These are phyloP conservation scores for Usnea hakonensis DNA, from an alignment of 495 filamentous ascomycete species.

Conservation along the genomic window DNA sequence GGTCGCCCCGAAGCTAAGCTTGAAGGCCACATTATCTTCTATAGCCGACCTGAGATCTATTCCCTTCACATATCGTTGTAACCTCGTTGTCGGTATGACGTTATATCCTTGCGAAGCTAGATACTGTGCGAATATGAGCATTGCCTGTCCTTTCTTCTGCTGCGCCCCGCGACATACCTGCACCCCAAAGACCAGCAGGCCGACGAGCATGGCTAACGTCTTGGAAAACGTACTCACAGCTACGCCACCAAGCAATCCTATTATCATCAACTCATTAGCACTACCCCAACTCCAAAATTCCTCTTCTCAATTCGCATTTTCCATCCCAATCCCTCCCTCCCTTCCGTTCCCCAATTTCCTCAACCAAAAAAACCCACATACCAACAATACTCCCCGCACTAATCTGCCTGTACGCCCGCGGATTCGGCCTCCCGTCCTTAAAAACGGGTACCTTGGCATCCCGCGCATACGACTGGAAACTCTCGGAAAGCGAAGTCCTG, in stretches of 20 bases:
- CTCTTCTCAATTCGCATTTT: neutral
- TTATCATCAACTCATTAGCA: slow-evolving; percentile 6
- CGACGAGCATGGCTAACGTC: slow-evolving; percentile 63
- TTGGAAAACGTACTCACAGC: slow-evolving; percentile 68
- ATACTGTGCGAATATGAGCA: slow-evolving; percentile 39
- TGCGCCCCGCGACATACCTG: slow-evolving; percentile 48
- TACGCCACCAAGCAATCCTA: slow-evolving; percentile 61
- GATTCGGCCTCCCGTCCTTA: slow-evolving; percentile 35
- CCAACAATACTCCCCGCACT: slow-evolving; percentile 62
- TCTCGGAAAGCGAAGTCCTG: neutral
- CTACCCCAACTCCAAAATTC: neutral
- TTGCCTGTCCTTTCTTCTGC: neutral
- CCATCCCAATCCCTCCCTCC: neutral
- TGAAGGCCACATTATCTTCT: slow-evolving; percentile 64
- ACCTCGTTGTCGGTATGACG: slow-evolving; percentile 51
- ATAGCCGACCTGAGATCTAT: slow-evolving; percentile 53
- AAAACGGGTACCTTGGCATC: slow-evolving; percentile 27
- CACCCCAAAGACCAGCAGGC: slow-evolving; percentile 58
- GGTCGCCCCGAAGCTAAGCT: slow-evolving; percentile 66
- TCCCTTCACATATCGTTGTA: slow-evolving; percentile 52
- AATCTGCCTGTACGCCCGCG: slow-evolving; percentile 55
- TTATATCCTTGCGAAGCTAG: slow-evolving; percentile 68
- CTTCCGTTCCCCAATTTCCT: neutral
- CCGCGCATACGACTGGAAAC: slow-evolving; percentile 18
- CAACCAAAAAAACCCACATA: slow-evolving; percentile 23